Conservation (phyloP, 306 rosid species). For the Gynostemma pentaphyllum region DNA sequence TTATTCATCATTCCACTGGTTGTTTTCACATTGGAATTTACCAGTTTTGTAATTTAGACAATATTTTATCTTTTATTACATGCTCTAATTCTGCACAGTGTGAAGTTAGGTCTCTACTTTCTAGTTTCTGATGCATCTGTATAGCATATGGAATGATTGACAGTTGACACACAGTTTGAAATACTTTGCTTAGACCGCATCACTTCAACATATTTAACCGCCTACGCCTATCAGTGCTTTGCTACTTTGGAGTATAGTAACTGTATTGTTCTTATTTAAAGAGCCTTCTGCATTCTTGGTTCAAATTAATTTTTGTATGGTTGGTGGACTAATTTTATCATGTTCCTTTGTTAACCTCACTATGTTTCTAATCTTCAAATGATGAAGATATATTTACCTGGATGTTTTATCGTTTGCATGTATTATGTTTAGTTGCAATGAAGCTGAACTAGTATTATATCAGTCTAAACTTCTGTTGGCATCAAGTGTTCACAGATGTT, state of each 20-base stretch:
- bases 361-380: background rate
- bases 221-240: no score
- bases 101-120: no score
- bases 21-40: background rate
- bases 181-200: no score
- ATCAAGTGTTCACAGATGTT: background rate
- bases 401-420: background rate
- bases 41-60: background rate
- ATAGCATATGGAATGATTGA: no score
- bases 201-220: no score
- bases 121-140: background rate
- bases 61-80: background rate
- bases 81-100: background rate
- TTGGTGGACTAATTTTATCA: background rate
- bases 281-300: slow-evolving; percentile 3
- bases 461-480: background rate
- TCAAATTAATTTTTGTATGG: no score
- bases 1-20: background rate
- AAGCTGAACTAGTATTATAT: background rate
- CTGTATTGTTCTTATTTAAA: background rate
- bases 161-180: no score
- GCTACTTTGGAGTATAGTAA: no score
- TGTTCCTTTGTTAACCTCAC: background rate
- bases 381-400: background rate
- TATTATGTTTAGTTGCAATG: background rate